A percentile compares a stretch with the other conserved stretches of the same genome.
phyloP scores from a whole-genome alignment of 306 rosid species.

The Citrullus mucosospermus region DNA sequence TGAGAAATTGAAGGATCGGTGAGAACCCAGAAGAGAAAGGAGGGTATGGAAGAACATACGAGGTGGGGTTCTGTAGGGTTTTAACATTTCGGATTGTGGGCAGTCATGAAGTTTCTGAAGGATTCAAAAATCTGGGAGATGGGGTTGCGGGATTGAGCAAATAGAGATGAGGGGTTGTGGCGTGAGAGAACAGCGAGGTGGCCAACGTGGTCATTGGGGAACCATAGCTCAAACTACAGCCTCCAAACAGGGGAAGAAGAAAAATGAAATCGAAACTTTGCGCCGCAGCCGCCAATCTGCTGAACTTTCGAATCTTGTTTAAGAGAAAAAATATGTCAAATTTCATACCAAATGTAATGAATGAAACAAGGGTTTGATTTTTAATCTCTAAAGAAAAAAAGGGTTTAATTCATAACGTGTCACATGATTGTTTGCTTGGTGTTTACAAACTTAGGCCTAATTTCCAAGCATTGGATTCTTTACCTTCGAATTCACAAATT shows the following conservation, averaged over 20 bases:
- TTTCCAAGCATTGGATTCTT: too few species aligned
- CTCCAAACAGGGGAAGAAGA: not conserved
- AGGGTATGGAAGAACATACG: constrained; percentile 5
- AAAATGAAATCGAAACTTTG: not conserved
- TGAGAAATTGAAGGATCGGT: constrained; percentile 9
- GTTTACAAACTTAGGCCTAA: too few species aligned
- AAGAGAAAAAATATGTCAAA: too few species aligned
- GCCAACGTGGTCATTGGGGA: constrained; percentile 22
- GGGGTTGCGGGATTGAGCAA: not conserved
- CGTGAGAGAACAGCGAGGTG: constrained; percentile 6
- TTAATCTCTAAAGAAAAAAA: too few species aligned
- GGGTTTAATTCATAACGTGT: too few species aligned
- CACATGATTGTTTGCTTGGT: too few species aligned
- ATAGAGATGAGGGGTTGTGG: not conserved
- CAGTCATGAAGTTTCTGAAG: constrained; percentile 5
- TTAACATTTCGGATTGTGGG: constrained; percentile 14
- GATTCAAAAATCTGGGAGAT: constrained; percentile 5
- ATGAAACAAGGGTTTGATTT: too few species aligned
- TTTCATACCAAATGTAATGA: too few species aligned
- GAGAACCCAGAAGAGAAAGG: constrained; percentile 12
- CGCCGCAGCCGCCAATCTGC: constrained; percentile 5
- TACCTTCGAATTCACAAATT: too few species aligned
- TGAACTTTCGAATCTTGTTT: not conserved
- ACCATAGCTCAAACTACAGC: not conserved
- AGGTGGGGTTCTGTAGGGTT: constrained; percentile 20